Evolutionary conservation across 192 early-diverging fungal species (phyloP).

Genomic region (Coemansia sp.): DNA sequence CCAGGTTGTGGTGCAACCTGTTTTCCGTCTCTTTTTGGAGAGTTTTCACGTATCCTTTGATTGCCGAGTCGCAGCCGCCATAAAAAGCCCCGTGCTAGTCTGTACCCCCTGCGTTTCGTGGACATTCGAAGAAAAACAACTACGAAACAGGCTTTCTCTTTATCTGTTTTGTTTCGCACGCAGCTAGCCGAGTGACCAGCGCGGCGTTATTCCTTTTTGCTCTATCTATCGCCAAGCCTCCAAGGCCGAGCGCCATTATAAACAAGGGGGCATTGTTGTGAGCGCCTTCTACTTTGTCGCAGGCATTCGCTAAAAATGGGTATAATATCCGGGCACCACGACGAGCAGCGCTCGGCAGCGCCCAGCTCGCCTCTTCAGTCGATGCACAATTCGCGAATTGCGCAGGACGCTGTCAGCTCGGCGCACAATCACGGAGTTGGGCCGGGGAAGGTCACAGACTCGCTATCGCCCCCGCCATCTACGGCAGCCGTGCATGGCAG

Average conservation of each 20-base stretch:
- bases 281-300: neutral
- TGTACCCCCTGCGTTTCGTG: constrained; percentile 6
- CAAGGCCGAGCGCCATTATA: constrained; percentile 6
- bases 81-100: neutral
- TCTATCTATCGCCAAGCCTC: constrained; percentile 2
- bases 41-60: neutral
- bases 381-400: constrained; percentile 8
- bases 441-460: constrained; percentile 7
- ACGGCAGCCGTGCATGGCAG: neutral
- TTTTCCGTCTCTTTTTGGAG: neutral
- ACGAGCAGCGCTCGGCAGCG: constrained; percentile 17
- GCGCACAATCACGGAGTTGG: constrained; percentile 5
- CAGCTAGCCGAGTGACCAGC: constrained; percentile 2
- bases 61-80: neutral
- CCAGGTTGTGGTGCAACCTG: neutral
- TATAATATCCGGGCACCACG: constrained; percentile 28
- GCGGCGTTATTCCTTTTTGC: neutral
- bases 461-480: constrained; percentile 7
- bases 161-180: neutral
- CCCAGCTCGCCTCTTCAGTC: constrained; percentile 8
- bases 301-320: constrained; percentile 18
- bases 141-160: constrained; percentile 3
- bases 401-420: constrained; percentile 5
- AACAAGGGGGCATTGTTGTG: neutral
- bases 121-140: neutral